Conservation (phyloP, 2,329 filamentous ascomycete species). For the Pseudocercospora fijiensis region DNA sequence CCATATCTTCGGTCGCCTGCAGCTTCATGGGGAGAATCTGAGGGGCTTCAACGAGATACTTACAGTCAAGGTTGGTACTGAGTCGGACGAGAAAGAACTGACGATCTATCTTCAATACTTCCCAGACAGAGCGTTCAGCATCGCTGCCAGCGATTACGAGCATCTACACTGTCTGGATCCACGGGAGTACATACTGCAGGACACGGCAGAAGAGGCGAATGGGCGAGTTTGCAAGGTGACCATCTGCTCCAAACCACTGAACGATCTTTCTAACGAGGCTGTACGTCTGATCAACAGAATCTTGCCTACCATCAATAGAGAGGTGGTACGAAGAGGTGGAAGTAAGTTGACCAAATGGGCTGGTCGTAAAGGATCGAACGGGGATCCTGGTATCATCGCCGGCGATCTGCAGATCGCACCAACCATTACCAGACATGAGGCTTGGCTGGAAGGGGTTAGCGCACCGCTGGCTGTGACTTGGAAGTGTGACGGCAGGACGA, state of each 20-base stretch:
- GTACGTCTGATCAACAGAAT: conserved; percentile 11
- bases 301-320: conserved; percentile 1
- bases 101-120: conserved; percentile 9
- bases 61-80: conserved; percentile 2
- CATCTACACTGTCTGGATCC: conserved; percentile 5
- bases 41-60: conserved; percentile 12
- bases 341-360: not conserved
- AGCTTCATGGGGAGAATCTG: conserved; percentile 6
- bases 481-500: conserved; percentile 6
- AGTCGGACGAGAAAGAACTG: conserved; percentile 7
- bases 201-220: conserved; percentile 4
- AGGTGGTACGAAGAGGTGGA: not conserved
- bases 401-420: not conserved
- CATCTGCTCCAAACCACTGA: conserved; percentile 6
- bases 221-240: conserved; percentile 1
- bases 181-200: conserved; percentile 2
- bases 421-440: conserved; percentile 7
- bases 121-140: not conserved
- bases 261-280: conserved; percentile 7
- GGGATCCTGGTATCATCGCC: not conserved
- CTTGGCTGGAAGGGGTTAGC: conserved; percentile 6
- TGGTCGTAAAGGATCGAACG: not conserved
- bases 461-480: not conserved
- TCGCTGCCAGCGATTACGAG: conserved; percentile 8
- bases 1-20: conserved; percentile 7